Base-by-base conservation (phyloP, 2,329 filamentous ascomycete genomes). In the Botryotinia convoluta region DNA sequence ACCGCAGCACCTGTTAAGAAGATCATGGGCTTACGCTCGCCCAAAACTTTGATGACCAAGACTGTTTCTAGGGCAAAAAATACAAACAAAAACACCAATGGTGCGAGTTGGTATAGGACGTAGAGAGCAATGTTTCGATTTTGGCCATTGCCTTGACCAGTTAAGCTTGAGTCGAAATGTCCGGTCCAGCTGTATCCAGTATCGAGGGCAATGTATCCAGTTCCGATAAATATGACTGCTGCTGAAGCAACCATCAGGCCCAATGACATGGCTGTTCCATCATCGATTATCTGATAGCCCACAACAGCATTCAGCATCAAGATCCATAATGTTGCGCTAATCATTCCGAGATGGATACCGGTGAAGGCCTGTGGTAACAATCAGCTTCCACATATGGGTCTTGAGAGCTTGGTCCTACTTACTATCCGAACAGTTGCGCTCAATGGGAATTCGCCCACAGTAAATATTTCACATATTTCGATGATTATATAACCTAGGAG, bases 381-480 rank as follows among this genome's bases (percentile, higher is more conserved):
- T 78, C 35, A 76, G 75, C 39, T 59, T 26, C 45, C 16, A 14
- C n/a, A 39, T n/a, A 22, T 63, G 37, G 37, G 72, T 14, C 64
- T 42, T 60, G 29, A 65, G 69, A 64, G 29, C 68, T 45, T 35
- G 65, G 57, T 63, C 63, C 48, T 57, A 85, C 91, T 76, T 87
- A 92, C 94, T 79, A 93, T 87, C 81, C 94, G 90, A 74, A 93
- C 92, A 68, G 84, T 89, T 70, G 86, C 84, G 77, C 88, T 85
- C 32, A 98, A 84, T 4, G 95, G 94, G 79, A 99, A 95, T 44
- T 91, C 93, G 77, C 96, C 96, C 51, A 98, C 90, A 0, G 94
- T 95, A 84, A 99, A 98, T 80, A 99, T 97, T 82, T 98, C 96
- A 84, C 95, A 98, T 79, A 99, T 93, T 79, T 93, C 90, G 75